A percentile compares a stretch with the other conserved stretches of the same genome.
phyloP scores from a whole-genome alignment of 169 alveolate genomes.

The Miamiensis avidus region DNA sequence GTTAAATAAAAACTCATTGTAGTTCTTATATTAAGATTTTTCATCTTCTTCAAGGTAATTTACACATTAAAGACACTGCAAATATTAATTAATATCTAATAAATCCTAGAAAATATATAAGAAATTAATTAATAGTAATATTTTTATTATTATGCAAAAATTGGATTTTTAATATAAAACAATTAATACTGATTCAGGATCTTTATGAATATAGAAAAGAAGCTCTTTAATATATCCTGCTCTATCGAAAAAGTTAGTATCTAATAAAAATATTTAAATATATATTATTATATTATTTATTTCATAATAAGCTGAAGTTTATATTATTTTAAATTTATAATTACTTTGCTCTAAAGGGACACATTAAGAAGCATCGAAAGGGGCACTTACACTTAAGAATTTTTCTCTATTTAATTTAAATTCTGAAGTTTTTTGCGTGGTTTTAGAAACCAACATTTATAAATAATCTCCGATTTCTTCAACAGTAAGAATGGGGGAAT shows the following conservation, averaged over 20 bases:
- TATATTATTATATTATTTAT: no score
- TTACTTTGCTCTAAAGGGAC: background rate
- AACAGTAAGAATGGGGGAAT: slow-evolving; percentile 30
- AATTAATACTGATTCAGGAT: slow-evolving; percentile 19
- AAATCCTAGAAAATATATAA: background rate
- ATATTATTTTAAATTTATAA: no score
- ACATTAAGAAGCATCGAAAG: slow-evolving; percentile 33
- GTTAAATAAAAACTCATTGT: background rate
- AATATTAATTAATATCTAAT: background rate
- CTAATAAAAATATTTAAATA: background rate
- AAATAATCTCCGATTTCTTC: slow-evolving; percentile 23
- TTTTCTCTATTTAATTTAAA: background rate
- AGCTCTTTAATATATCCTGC: slow-evolving; percentile 18
- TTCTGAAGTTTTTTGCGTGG: background rate
- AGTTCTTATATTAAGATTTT: background rate
- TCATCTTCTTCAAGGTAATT: background rate
- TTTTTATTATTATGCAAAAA: no score
- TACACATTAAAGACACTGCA: background rate
- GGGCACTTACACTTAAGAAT: background rate
- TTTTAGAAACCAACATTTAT: background rate
- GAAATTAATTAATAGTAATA: background rate
- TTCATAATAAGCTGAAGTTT: no score
- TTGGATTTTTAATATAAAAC: no score
- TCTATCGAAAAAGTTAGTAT: slow-evolving; percentile 17
- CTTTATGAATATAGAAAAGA: slow-evolving; percentile 25